Evolutionary conservation across 805 yeast genomes (phyloP).

Genomic region (Candida palmyrensis): DNA sequence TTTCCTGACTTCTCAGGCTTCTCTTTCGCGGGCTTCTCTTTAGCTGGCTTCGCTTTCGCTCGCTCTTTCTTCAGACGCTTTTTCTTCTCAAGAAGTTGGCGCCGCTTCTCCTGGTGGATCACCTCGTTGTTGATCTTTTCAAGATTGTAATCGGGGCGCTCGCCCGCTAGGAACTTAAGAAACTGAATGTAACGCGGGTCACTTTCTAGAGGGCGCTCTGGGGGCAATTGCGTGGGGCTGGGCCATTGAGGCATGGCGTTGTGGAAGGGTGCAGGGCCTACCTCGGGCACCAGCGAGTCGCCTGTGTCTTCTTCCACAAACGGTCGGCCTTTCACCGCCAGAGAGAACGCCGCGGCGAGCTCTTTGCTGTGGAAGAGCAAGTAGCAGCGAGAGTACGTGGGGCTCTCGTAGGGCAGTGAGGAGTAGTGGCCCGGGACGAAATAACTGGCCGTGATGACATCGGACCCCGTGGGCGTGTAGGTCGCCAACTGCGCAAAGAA

Average conservation of each 20-base stretch:
- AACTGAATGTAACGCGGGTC: conserved; percentile 14
- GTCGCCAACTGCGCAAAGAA: conserved; percentile 18
- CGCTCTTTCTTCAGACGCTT: background rate
- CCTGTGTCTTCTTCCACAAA: conserved; percentile 15
- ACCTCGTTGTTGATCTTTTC: conserved; percentile 9
- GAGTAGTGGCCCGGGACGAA: conserved; percentile 40
- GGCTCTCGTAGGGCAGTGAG: conserved; percentile 33
- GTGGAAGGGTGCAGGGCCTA: conserved; percentile 27
- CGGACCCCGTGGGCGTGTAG: conserved; percentile 10
- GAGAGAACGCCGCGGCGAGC: conserved; percentile 22
- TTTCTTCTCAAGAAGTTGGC: background rate
- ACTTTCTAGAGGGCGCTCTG: too few relatives aligned
- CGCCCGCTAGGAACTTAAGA: conserved; percentile 12
- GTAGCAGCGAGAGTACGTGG: conserved; percentile 39
- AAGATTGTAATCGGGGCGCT: background rate
- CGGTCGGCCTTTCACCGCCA: conserved; percentile 15
- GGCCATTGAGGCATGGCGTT: conserved; percentile 20
- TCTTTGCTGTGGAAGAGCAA: conserved; percentile 25
- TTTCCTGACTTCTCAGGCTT: background rate
- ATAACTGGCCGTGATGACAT: conserved; percentile 18
- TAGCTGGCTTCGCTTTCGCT: background rate
- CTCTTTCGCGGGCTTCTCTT: background rate
- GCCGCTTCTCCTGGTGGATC: conserved; percentile 3
- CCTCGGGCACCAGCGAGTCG: conserved; percentile 26
- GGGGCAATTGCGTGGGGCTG: too few relatives aligned